phyloP scores from a whole-genome alignment of 345 rosid genomes.

The Eucalyptus pauciflora region DNA sequence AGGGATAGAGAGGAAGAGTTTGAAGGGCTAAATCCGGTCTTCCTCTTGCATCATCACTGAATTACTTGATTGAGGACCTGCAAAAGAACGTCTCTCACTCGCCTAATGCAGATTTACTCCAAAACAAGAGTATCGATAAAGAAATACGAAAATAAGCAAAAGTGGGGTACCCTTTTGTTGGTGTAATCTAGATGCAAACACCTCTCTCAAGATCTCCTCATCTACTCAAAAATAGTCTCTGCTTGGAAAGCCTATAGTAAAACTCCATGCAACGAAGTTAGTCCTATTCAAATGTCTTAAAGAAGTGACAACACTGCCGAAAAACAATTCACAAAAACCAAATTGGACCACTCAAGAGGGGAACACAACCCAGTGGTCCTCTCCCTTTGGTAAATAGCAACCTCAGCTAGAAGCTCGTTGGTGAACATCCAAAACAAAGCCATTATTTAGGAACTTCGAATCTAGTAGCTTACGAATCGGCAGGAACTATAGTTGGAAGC shows the following conservation, averaged over 20 bases:
- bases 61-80: conserved; percentile 33
- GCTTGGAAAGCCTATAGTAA: not conserved
- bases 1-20: not conserved
- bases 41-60: conserved; percentile 17
- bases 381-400: not conserved
- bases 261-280: not conserved
- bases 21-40: not conserved
- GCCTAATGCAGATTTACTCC: not conserved
- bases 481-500: not conserved
- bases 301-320: not conserved
- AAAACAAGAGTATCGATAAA: not conserved
- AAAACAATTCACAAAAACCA: not conserved
- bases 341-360: not conserved
- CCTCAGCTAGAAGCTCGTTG: not conserved
- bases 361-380: not conserved
- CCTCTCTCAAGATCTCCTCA: not conserved
- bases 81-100: not conserved
- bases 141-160: not conserved
- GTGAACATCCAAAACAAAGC: not conserved
- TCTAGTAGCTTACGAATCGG: not conserved
- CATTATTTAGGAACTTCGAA: not conserved
- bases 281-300: not conserved
- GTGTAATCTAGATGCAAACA: not conserved
- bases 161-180: not conserved
- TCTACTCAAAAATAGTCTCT: not conserved